Evolutionary conservation across 306 rosid species (phyloP), one percentile per base, ranked within the genome.

Genomic region (Lithocarpus polystachyus): DNA sequence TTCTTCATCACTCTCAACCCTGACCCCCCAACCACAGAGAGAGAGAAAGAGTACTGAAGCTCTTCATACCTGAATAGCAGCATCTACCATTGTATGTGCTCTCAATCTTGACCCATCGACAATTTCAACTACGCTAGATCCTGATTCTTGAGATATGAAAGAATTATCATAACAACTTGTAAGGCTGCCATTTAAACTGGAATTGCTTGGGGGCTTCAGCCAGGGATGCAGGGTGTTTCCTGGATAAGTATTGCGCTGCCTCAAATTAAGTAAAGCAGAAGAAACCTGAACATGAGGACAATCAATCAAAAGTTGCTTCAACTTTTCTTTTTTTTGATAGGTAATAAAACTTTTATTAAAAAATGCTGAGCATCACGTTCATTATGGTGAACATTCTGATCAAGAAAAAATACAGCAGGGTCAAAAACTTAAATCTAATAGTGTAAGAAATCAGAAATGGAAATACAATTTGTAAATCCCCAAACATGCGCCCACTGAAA

Each of bases 31-130:
- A 37, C 9, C 45, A 37, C 7, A 7, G 45, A 37, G 45, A 17
- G 22, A 26, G 12, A 33, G 51, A 48, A 35, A 52, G 65, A 45
- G 14, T 29, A 15, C 51, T 10, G 52, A 80, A 67, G 74, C 56
- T 45, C 61, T 71, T 8, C 67, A 53, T 86, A 94, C 99, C 99
- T 92, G 89, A 86, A 87, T 85, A 73, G 98, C 99, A 62, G 97
- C 92, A 81, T 87, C 88, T 69, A 95, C 92, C 97, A 92, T 90
- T 68, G 84, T 83, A 74, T 88, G 88, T 45, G 98, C 96, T 83
- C 82, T 90, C 69, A 76, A 53, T 84, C 86, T 90, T 68, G 94
- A 95, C 69, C 89, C 93, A 75, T 88, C 80, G 51, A 91, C 87
- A 82, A 89, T 90, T 82, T 92, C 98, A 80, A 82, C 75, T 31